Evolutionary conservation across 163 green algal species (phyloP).

Genomic region (Smithsoniella earleae): DNA sequence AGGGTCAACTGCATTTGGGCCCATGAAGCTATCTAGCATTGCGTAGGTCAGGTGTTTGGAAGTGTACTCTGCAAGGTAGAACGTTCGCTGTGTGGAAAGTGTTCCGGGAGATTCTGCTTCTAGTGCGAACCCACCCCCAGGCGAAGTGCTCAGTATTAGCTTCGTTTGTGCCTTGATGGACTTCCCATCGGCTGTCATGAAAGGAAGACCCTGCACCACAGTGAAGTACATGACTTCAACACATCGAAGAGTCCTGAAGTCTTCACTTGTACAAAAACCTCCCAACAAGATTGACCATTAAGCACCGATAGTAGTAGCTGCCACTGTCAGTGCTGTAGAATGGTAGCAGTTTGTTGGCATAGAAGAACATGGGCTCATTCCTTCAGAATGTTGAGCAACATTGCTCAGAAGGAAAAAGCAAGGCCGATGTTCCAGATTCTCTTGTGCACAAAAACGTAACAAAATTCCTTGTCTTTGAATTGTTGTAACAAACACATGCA

Average conservation of each 20-base stretch:
- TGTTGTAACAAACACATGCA: no score
- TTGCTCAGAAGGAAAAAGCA: no score
- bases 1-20: not conserved
- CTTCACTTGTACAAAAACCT: no score
- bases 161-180: slow-evolving; percentile 24
- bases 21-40: slow-evolving; percentile 23
- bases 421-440: no score
- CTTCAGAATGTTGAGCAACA: no score
- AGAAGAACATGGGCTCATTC: no score
- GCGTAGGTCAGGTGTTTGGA: slow-evolving; percentile 28
- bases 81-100: slow-evolving; percentile 10
- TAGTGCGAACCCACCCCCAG: not conserved
- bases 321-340: not conserved
- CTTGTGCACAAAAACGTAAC: no score
- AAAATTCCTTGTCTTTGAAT: no score
- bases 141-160: not conserved
- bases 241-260: no score
- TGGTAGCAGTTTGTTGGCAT: no score
- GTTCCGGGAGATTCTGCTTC: slow-evolving; percentile 4
- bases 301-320: not conserved
- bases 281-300: not conserved
- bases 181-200: slow-evolving; percentile 27
- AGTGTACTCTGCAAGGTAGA: slow-evolving; percentile 26
- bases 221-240: no score
- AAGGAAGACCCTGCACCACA: slow-evolving; percentile 15